phyloP scores from a whole-genome alignment of 176 grass and related monocot genomes.

The Elymus sibiricus region DNA sequence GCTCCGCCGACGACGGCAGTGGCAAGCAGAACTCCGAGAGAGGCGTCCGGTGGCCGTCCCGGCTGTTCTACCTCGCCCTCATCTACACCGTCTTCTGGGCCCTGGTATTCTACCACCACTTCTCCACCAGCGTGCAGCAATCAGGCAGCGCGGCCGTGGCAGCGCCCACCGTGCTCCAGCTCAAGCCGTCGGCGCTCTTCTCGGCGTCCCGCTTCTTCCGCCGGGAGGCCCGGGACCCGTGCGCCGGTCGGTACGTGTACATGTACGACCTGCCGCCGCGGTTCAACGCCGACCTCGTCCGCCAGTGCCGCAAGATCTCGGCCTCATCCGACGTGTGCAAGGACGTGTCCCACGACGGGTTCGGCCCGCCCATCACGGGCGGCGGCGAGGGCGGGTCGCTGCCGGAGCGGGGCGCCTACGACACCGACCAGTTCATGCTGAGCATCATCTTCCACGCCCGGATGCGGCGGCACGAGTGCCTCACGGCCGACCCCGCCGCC shows the following conservation, averaged over 20 bases:
- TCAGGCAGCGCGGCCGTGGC: not conserved
- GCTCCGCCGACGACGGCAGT: not conserved
- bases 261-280: conserved; percentile 53
- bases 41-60: not conserved
- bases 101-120: not conserved
- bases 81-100: not conserved
- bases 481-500: conserved; percentile 38
- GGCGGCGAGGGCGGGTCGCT: not conserved
- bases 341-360: conserved; percentile 37
- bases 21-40: not conserved
- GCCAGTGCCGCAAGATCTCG: conserved; percentile 24
- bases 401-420: conserved; percentile 39
- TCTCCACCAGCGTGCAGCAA: not conserved
- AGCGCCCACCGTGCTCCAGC: not conserved
- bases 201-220: not conserved
- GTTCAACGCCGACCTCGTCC: conserved; percentile 53
- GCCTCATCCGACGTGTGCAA: conserved; percentile 38
- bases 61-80: not conserved
- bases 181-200: not conserved
- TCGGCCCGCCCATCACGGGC: conserved; percentile 17
- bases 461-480: conserved; percentile 62
- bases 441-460: conserved; percentile 68
- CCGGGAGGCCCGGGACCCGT: conserved; percentile 17
- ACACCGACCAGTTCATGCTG: conserved; percentile 77
- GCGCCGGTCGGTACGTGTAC: conserved; percentile 45